These are phyloP conservation scores for Talaromyces sp. DNA, from an alignment of 2,329 filamentous ascomycete species.

Conservation along the genomic window DNA sequence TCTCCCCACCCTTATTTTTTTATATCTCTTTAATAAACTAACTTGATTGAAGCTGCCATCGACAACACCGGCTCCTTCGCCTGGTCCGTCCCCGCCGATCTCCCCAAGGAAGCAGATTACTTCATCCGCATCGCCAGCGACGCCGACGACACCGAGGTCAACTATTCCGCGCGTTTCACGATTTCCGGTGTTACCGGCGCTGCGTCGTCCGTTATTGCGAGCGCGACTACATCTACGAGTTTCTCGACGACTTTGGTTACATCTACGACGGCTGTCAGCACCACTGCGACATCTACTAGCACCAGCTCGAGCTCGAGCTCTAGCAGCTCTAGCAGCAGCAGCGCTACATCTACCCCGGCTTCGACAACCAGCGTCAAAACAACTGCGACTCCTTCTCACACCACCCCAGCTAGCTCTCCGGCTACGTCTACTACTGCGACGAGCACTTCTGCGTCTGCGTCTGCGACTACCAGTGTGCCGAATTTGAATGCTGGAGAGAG, in stretches of 20 bases:
- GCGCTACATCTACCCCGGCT: background rate
- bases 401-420: constrained; percentile 10
- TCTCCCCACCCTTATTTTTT: constrained; percentile 1
- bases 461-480: constrained; percentile 19
- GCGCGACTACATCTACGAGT: constrained; percentile 19
- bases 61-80: constrained; percentile 45
- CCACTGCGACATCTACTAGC: constrained; percentile 4
- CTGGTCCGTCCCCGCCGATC: constrained; percentile 39
- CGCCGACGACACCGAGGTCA: constrained; percentile 35
- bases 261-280: constrained; percentile 10
- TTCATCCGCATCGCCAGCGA: constrained; percentile 50
- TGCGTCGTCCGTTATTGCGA: constrained; percentile 30
- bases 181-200: constrained; percentile 42
- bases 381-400: background rate
- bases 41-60: constrained; percentile 34
- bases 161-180: constrained; percentile 50
- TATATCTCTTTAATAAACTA: background rate
- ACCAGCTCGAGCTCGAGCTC: constrained; percentile 2
- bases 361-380: background rate
- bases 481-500: constrained; percentile 24
- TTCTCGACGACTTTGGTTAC: constrained; percentile 10
- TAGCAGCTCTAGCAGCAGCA: background rate
- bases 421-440: constrained; percentile 11
- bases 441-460: constrained; percentile 13
- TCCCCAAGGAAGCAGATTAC: constrained; percentile 43